Conservation (phyloP, 805 yeast species). For the Phaffomyces thermotolerans region DNA sequence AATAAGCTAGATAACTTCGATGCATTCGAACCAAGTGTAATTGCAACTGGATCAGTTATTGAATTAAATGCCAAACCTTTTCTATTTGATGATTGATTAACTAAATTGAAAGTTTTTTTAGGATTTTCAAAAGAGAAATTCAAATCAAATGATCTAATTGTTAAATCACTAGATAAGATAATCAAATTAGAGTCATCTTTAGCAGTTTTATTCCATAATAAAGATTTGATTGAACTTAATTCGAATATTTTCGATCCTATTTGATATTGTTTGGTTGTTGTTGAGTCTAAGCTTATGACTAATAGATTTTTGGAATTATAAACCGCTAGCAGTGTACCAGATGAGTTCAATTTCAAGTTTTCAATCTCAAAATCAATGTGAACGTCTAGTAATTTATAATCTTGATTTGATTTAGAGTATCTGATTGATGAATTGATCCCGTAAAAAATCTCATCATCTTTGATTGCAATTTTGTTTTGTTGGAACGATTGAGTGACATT, state of each 20-base stretch:
- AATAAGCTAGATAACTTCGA: slow-evolving; percentile 32
- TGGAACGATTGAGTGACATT: slow-evolving; percentile 1
- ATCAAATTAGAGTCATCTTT: slow-evolving; percentile 37
- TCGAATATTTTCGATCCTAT: slow-evolving; percentile 24
- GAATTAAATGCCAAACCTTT: slow-evolving; percentile 17
- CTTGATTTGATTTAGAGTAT: slow-evolving; percentile 6
- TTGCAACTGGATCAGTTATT: slow-evolving; percentile 18
- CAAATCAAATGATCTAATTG: slow-evolving; percentile 31
- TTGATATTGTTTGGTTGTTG: slow-evolving; percentile 16
- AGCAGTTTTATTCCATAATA: slow-evolving; percentile 40
- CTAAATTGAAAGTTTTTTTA: slow-evolving; percentile 9
- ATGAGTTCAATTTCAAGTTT: slow-evolving; percentile 30
- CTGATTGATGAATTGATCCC: slow-evolving; percentile 15
- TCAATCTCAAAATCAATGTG: slow-evolving; percentile 26
- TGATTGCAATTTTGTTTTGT: slow-evolving; percentile 14
- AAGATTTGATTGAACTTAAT: slow-evolving; percentile 27
- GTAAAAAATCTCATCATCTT: slow-evolving; percentile 16
- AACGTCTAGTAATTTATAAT: slow-evolving; percentile 11
- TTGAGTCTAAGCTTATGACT: slow-evolving; percentile 27
- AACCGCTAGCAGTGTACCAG: slow-evolving; percentile 37
- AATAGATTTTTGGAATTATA: slow-evolving; percentile 27
- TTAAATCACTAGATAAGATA: slow-evolving; percentile 29
- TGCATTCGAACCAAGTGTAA: slow-evolving; percentile 19
- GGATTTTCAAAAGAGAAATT: slow-evolving; percentile 23
- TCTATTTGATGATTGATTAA: slow-evolving; percentile 13